Conservation (phyloP, 345 rosid species). For the Syzygium aromaticum region DNA sequence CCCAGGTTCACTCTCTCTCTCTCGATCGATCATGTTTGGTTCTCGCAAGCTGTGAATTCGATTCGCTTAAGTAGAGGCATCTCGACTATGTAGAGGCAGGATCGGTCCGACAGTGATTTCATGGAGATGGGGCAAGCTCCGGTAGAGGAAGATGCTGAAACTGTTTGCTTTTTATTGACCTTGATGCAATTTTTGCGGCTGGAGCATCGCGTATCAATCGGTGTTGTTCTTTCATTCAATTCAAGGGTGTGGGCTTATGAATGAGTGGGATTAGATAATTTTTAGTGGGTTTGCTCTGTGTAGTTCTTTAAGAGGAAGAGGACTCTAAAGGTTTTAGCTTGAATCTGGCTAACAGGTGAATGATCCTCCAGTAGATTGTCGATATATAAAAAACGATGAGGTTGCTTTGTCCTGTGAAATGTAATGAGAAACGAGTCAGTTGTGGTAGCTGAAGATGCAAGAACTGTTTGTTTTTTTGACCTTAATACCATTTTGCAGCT, state of each 20-base stretch:
- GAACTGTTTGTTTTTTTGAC: not conserved
- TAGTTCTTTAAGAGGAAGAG: not conserved
- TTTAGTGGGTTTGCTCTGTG: not conserved
- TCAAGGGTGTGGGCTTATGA: not conserved
- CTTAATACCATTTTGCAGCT: not conserved
- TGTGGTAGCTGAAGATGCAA: not conserved
- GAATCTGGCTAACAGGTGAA: not conserved
- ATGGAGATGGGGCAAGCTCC: not conserved
- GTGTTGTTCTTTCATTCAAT: not conserved
- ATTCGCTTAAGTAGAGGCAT: not conserved
- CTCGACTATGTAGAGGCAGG: not conserved
- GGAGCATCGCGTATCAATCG: not conserved
- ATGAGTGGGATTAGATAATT: not conserved
- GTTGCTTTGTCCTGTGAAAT: not conserved
- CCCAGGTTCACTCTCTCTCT: conserved; percentile 31
- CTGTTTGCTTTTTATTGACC: not conserved
- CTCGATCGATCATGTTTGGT: not conserved
- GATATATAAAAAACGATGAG: not conserved
- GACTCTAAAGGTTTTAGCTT: not conserved
- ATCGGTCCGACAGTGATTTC: not conserved
- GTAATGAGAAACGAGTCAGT: not conserved
- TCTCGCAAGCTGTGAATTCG: not conserved
- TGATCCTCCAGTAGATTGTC: not conserved
- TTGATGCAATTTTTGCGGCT: not conserved
- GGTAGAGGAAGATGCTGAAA: not conserved